Base-by-base conservation (phyloP, 2,329 filamentous ascomycete genomes). In the Zymoseptoria brevis region DNA sequence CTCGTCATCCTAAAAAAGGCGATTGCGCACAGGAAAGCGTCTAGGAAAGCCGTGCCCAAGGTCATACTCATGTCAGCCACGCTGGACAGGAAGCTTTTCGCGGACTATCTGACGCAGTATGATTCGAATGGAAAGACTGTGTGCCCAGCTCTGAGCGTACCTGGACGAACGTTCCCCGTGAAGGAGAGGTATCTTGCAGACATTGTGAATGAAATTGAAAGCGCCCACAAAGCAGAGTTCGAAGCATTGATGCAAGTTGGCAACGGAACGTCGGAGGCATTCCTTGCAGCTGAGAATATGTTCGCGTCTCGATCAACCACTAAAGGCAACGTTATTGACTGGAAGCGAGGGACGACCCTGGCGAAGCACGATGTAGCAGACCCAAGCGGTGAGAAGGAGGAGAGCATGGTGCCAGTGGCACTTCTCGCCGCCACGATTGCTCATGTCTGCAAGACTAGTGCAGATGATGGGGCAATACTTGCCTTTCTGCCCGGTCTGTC, bases 41-140 rank as follows among this genome's bases (percentile, higher is more conserved):
- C 59, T 9, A 71, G 74, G 4, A 69, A 71, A 29, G 60, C 67
- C 7, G 68, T 72, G 13, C 78, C 79, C 2, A 78, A 77, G 62
- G 64, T 81, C 19, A 72, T 79, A 11, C 66, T 81, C 24, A 80
- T 80, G 78, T 80, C 77, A 63, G 77, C 79, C 8, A 80, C 78
- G 13, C 66, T 79, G 59, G 75, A 80, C 58, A 70, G 73, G 9
- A 71, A 76, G 50, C 69, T 78, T 2, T 77, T 81, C 61, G 71
- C 77, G 16, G 69, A 70, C 2, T 81, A 81, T 65, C 77, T 80
- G 55, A 59, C 66, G 26, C 68, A 67, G 51, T 63, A 62, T 21
- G 62, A 67, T n/a, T 50, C 63, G n/a, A 66, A 72, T 54, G 73
- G 72, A n/a, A 59, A 57, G 1, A 53, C 62, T n/a, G 54, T 70